phyloP scores from a whole-genome alignment of 352 stramenopile species.

The Blastocystis sp. region DNA sequence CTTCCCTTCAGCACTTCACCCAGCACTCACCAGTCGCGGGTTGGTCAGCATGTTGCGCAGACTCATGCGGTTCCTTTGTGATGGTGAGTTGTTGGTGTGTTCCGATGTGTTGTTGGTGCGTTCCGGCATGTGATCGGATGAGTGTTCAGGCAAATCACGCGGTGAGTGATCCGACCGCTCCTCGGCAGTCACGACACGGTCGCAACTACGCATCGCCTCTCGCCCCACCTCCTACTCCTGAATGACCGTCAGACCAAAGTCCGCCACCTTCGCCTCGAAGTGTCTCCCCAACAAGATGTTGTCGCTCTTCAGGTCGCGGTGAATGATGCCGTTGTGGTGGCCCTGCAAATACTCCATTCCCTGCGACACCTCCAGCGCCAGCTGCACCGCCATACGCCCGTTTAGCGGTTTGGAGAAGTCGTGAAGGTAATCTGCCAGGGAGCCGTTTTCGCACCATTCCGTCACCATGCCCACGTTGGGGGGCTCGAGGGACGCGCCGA shows the following conservation, averaged over 20 bases:
- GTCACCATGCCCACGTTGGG: conserved; percentile 93
- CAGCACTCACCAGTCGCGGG: neutral
- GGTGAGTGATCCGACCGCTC: too few species aligned
- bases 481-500: conserved; percentile 90
- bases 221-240: conserved; percentile 84
- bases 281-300: conserved; percentile 80
- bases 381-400: conserved; percentile 73
- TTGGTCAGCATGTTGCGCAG: conserved; percentile 9
- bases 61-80: neutral
- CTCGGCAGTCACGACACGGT: conserved; percentile 73
- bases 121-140: too few species aligned
- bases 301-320: conserved; percentile 93
- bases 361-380: conserved; percentile 79
- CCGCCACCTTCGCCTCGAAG: conserved; percentile 86
- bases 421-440: conserved; percentile 89
- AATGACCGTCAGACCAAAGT: conserved; percentile 92
- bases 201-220: conserved; percentile 86
- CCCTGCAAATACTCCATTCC: conserved; percentile 95
- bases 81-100: too few species aligned
- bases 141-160: too few species aligned
- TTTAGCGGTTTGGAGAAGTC: conserved; percentile 56
- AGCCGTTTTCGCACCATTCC: conserved; percentile 88
- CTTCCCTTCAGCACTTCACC: neutral
- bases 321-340: conserved; percentile 94
- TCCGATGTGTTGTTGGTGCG: too few species aligned